Evolutionary conservation across 1,284 basidiomycete genomes (phyloP), one percentile per base, ranked within the genome.

Genomic region (Athelia psychrophila): DNA sequence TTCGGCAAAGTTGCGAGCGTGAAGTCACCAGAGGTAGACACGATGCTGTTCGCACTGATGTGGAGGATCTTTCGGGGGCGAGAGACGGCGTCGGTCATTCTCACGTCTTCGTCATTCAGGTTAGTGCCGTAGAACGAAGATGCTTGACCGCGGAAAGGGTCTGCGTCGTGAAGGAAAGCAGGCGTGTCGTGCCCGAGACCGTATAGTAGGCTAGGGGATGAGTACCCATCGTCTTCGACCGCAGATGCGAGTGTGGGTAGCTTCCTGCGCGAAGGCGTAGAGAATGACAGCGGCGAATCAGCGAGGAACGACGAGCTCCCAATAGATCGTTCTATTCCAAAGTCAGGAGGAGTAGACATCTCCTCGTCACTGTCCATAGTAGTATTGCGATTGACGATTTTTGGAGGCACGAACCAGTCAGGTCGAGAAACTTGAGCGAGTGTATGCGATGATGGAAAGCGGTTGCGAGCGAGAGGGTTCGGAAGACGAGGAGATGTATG

Each of bases 1-100:
- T 9, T n/a, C 16, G 38, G 38, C 6, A 42, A n/a, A 16, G 52
- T 49, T 24, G 35, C 50, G 8, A 65, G 48, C 0, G 63, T 58
- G 15, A 68, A 60, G 16, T 67, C 63, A 27, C 50, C 64, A 2
- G 64, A 66, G 23, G 64, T 60, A 35, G 65, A 58, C 40, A 67
- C 64, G 19, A 67, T 65, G 36, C 64, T 68, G 25, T 65, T 68
- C 8, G 48, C 53, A 6, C 57, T 57, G 15, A 68, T 52, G 18
- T 57, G 63, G 23, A 65, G 20, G 8, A 51, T 44, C 49, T 49
- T 62, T 36, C 53, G 59, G 20, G 24, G 52, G 10, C 27, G 12
- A n/a, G 38, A n/a, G 6, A 6, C n/a, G n/a, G 6, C n/a, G 20
- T 42, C 38, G n/a, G 16, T 22, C 38, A 42, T 42, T 22, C 16